phyloP scores from a whole-genome alignment of 1,284 basidiomycete genomes.

The Microbotryum lychnidis-dioicae region DNA sequence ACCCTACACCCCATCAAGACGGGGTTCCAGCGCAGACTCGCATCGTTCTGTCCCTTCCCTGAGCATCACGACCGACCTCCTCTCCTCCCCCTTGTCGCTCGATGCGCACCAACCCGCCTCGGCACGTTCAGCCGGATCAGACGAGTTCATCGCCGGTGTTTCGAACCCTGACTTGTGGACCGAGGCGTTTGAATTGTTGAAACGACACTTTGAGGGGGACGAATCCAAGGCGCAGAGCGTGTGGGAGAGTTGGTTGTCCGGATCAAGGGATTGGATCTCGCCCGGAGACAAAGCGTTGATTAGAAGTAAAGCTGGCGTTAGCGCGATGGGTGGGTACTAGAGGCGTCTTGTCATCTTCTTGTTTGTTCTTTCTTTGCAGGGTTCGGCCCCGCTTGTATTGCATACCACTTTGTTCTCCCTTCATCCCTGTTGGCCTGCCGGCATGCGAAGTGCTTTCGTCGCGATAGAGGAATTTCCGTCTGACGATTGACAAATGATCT shows the following conservation, averaged over 20 bases:
- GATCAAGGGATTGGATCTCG: constrained; percentile 34
- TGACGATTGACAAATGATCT: too few relatives aligned
- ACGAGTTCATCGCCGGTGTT: constrained; percentile 17
- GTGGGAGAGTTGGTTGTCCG: constrained; percentile 35
- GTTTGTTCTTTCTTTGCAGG: not conserved
- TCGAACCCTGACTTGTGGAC: constrained; percentile 24
- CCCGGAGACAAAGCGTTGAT: constrained; percentile 36
- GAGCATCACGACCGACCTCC: constrained; percentile 17
- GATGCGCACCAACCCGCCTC: constrained; percentile 7
- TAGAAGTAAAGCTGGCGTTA: constrained; percentile 32
- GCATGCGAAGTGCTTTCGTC: too few relatives aligned
- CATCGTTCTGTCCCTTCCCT: not conserved
- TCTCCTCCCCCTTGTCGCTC: constrained; percentile 18
- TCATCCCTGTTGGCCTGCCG: too few relatives aligned
- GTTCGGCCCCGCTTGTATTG: too few relatives aligned
- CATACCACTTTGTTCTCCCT: too few relatives aligned
- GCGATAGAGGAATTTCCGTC: too few relatives aligned
- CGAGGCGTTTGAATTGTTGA: constrained; percentile 14
- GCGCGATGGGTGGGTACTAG: constrained; percentile 36
- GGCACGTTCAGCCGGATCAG: constrained; percentile 13
- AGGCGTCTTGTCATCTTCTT: not conserved
- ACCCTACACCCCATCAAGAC: not conserved
- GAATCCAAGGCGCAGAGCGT: constrained; percentile 27
- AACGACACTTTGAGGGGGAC: constrained; percentile 20
- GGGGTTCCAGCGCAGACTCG: not conserved